Evolutionary conservation across 768 basidiomycete genomes (phyloP), one percentile per base, ranked within the genome.

Genomic region (Amanita pallidorosea): DNA sequence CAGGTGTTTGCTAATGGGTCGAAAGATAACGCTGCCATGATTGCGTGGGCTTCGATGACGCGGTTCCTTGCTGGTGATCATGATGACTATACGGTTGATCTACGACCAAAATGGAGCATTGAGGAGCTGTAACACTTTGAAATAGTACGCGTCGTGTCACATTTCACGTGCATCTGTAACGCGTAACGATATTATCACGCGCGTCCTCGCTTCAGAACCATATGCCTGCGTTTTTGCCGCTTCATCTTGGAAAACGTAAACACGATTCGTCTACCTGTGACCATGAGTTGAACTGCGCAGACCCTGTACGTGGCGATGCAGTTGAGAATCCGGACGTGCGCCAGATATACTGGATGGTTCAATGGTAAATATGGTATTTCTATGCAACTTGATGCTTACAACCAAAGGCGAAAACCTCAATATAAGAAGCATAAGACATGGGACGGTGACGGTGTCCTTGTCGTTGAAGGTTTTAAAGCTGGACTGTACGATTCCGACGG

Each of bases 21-120:
- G 44, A 0, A 56, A 94, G 95, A 97, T 59, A 98, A 97, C 63
- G 95, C 95, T 1, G 94, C 80, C 7, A 98, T 98, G 95, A 88
- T 97, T 56, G 95, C 79, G 2, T 95, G 86, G 88, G 87, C 93
- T 3, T 83, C 88, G 0, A 85, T 94, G 76, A 68, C 83, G 57
- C 79, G 92, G 11, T 87, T 96, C 54, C 70, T 85, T 22, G 68
- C 67, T 0, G 69, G 69, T 3, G 80, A 84, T 52, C 66, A 73
- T 40, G 85, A 85, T 57, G 69, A 75, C 7, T 89, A 83, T 55
- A 69, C 73, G 20, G 70, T 86, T 12, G 74, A 75, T 18, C 66
- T 84, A 6, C 68, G 73, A 29, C 68, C 87, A 13, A 85, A 83
- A 61, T 98, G 94, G 94, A 79, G 74, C 47, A 77, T 95, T 15